Evolutionary conservation across 352 stramenopile genomes (phyloP), one percentile per base, ranked within the genome.

Genomic region (Paralagenidium karlingii): DNA sequence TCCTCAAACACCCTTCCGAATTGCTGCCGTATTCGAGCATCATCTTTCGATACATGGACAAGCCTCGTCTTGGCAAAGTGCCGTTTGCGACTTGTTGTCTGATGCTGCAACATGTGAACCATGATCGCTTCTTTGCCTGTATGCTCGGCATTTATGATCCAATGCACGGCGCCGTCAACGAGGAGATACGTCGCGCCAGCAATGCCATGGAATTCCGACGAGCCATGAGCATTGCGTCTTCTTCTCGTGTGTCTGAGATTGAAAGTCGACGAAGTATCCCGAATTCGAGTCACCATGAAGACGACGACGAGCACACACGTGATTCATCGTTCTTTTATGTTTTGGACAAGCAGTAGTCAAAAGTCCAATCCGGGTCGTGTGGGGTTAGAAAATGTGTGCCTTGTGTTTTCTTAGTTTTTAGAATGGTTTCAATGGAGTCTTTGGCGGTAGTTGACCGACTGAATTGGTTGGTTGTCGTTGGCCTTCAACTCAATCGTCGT

Each of bases 31-130:
- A 77, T 21, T 81, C 74, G 34, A 64, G 74, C 20, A 74, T 85
- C 24, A 84, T 91, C 25, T 88, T 88, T 58, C 67, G 77, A 2
- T 91, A 91, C 49, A 88, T 91, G 78, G 78, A 91, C 56, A 91
- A 91, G 49, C 85, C 77, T 45, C 60, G 70, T 12, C 38, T 91
- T 16, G 78, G 78, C 28, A 68, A 73, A 16, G 68, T 91, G 26
- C 74, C 71, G 3, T 91, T 91, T 29, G 67, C 78, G 24, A 88
- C 78, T 16, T 87, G 73, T 44, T 91, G 74, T 36, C 58, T 91
- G 18, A 86, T 91, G 67, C 74, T 91, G 33, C 74, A 88, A 47
- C 78, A 91, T 40, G 78, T 88, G 31, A 82, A 91, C 51, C 78
- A 88, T 46, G 78, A 91, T 43, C 78, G 78, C 2, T 91, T 91